phyloP scores from a whole-genome alignment of 371 early-diverging fungal genomes.

The Fennellomyces sp. region DNA sequence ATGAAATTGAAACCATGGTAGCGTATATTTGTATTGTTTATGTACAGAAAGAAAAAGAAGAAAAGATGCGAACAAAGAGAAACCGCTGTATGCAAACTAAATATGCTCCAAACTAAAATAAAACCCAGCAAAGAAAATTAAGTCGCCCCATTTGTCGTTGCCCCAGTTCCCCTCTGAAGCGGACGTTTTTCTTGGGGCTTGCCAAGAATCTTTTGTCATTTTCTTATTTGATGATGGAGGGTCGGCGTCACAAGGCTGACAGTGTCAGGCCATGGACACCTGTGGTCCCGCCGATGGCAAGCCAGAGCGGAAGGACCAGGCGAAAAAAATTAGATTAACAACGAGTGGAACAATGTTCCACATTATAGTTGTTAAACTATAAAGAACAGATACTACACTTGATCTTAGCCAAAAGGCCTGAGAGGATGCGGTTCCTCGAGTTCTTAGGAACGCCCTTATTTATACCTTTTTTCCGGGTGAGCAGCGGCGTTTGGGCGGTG shows the following conservation, averaged over 20 bases:
- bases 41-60: conserved; percentile 2
- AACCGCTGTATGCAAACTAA: not conserved
- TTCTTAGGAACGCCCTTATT: conserved; percentile 17
- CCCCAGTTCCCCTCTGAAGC: not conserved
- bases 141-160: no score
- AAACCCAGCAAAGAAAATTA: not conserved
- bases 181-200: no score
- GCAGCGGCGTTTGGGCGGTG: no score
- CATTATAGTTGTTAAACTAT: conserved; percentile 67
- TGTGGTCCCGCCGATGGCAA: conserved; percentile 22
- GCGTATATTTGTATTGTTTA: not conserved
- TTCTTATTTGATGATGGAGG: conserved; percentile 11
- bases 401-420: conserved; percentile 76
- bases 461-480: conserved; percentile 18
- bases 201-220: conserved; percentile 15
- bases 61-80: conserved; percentile 1
- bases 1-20: conserved; percentile 10
- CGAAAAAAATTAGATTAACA: conserved; percentile 56
- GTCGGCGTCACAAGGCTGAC: conserved; percentile 25
- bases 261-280: conserved; percentile 30
- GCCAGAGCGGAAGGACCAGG: conserved; percentile 24
- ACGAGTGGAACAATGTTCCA: conserved; percentile 31
- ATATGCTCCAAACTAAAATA: conserved; percentile 1
- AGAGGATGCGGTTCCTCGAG: conserved; percentile 51
- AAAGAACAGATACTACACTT: conserved; percentile 82